Evolutionary conservation across 495 filamentous ascomycete species (phyloP), one percentile per base, ranked within the genome.

Genomic region (Melanomma pulvis-pyrius): DNA sequence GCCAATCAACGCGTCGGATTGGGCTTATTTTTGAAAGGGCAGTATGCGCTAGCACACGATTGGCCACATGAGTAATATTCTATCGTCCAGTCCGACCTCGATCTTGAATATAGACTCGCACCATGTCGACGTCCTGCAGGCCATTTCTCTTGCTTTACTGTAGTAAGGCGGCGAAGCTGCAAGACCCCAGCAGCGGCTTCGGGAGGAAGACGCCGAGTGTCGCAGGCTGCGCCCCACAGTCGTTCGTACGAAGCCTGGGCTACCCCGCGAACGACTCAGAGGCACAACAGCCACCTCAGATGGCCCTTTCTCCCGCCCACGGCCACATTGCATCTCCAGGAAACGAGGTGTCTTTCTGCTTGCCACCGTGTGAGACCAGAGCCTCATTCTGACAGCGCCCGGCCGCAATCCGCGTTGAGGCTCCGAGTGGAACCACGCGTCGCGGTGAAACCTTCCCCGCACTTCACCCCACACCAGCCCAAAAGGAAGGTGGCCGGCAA

Each of bases 401-500:
- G 19, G 19, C n/a, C 30, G 1, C 19, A 39, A 9, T 22, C 53
- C n/a, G 21, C 53, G 51, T 41, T 57, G 53, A 57, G 53, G 53
- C 53, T 57, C 53, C 41, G 32, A 32, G 34, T 49, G 56, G 39
- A 17, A 41, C 24, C 11, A 30, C 21, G 39, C 1, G 8, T 26
- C 36, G 34, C 6, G 11, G 5, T 21, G 53, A 30, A 30, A 21
- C 29, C 44, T 59, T 59, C 56, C 56, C 56, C 56, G 56, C 56
- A 59, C 36, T 44, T 21, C 39, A 7, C 36, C 36, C 56, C 56
- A 47, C 56, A 59, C 56, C 56, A 30, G 36, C 44, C 30, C 39
- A 26, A 46, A 2, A 26, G 39, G 56, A 59, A 59, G 56, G 56
- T 49, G 19, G 21, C 63, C 55, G 63, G 63, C 63, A 66, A 60